Percentiles rank a stretch among this genome's conserved stretches.
Evolutionary conservation across 352 stramenopile species (phyloP).

Genomic region (Phytopythium aichiense): DNA sequence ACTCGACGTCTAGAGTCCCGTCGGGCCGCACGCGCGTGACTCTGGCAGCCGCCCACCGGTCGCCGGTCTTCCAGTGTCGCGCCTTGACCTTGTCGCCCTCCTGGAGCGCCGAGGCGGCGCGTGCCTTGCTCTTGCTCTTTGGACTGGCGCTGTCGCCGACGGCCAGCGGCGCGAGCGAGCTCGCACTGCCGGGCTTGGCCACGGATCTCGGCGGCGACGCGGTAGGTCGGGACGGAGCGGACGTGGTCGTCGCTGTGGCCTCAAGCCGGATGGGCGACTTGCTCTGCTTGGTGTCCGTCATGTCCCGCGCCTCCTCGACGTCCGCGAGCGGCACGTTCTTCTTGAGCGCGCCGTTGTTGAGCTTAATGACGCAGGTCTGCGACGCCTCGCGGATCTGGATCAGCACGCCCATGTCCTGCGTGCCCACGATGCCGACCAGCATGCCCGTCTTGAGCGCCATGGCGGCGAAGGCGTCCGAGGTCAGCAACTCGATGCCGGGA

Average conservation of each 20-base stretch:
- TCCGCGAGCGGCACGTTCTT: constrained; percentile 68
- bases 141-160: constrained; percentile 1
- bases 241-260: constrained; percentile 1
- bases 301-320: constrained; percentile 42
- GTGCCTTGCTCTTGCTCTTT: neutral
- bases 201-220: neutral
- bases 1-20: constrained; percentile 58
- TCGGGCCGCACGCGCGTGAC: constrained; percentile 51
- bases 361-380: constrained; percentile 67
- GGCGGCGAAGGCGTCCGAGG: neutral
- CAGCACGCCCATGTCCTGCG: constrained; percentile 48
- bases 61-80: constrained; percentile 61
- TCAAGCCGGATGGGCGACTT: constrained; percentile 48
- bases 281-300: constrained; percentile 27
- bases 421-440: constrained; percentile 48
- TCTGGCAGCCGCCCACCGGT: constrained; percentile 56
- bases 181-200: neutral
- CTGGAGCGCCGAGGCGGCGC: neutral
- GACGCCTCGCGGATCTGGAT: constrained; percentile 58
- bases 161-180: constrained; percentile 19
- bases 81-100: constrained; percentile 23
- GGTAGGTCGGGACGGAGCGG: neutral
- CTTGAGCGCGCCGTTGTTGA: constrained; percentile 53
- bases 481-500: neutral
- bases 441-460: constrained; percentile 55